Evolutionary conservation across 2,329 filamentous ascomycete genomes (phyloP).

Genomic region (Allantophomopsis lycopodina): DNA sequence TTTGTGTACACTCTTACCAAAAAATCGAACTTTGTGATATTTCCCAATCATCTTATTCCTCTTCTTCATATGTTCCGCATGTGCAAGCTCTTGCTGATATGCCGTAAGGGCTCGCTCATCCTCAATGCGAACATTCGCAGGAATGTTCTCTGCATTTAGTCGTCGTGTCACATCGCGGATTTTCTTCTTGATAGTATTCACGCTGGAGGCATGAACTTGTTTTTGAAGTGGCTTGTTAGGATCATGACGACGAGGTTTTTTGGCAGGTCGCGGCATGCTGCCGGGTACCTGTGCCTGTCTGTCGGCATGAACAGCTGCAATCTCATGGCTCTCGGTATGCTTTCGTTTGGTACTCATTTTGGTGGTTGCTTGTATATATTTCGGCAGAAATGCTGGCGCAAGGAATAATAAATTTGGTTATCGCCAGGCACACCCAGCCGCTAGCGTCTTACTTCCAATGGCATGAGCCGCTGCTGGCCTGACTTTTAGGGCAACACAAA

Average conservation of each 20-base stretch:
- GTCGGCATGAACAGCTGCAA: constrained; percentile 15
- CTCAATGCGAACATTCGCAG: constrained; percentile 53
- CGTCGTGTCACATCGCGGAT: constrained; percentile 56
- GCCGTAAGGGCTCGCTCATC: constrained; percentile 59
- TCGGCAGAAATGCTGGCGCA: too few relatives aligned
- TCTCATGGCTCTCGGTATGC: constrained; percentile 6
- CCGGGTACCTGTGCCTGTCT: constrained; percentile 17
- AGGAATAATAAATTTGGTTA: too few relatives aligned
- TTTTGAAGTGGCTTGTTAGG: constrained; percentile 11
- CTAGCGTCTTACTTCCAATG: too few relatives aligned
- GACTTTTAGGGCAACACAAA: too few relatives aligned
- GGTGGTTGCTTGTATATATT: constrained; percentile 1
- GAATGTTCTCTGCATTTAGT: constrained; percentile 47
- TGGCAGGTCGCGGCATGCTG: constrained; percentile 13
- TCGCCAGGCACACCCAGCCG: too few relatives aligned
- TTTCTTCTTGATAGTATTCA: constrained; percentile 56
- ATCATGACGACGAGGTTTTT: constrained; percentile 16
- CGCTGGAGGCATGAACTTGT: constrained; percentile 17
- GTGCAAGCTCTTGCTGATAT: constrained; percentile 48
- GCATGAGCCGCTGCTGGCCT: too few relatives aligned
- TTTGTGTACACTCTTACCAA: constrained; percentile 38
- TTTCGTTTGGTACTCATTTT: constrained; percentile 18
- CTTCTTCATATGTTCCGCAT: constrained; percentile 44
- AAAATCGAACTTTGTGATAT: constrained; percentile 78
- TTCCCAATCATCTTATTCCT: constrained; percentile 59